Base-by-base conservation (phyloP, 148 eudicot genomes). In the Chenopodium suecicum region DNA sequence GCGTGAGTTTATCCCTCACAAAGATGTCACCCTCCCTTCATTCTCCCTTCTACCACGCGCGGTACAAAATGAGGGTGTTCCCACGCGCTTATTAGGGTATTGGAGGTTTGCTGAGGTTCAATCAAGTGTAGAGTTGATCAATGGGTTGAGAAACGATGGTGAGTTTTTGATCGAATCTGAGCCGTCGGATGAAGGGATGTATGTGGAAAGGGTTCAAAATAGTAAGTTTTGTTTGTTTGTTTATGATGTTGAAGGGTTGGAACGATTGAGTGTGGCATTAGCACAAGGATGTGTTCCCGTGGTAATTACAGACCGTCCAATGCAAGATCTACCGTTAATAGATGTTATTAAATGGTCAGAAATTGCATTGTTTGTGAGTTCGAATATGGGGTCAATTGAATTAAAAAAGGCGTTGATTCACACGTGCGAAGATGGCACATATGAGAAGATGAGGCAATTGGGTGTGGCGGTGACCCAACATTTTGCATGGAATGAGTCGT, bases 321-420 rank as follows among this genome's bases (percentile, higher is more conserved):
- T 93, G 29, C 92, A 95, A 78, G 98, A 95, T 66, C 47, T 95
- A 78, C 98, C 98, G 54, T 79, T 95, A 84, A 92, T 91, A 92
- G 98, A 92, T 75, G 91, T 95, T 65, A 79, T 95, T 81, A 76
- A 83, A 76, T 95, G 98, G 98, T 83, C 89, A 7, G 92, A 95
- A 11, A 75, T 95, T 2, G 98, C 90, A 9, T 19, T 93, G 79
- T 86, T 95, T 79, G 93, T 91, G 44, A 90, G 86, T 80, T 29
- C 87, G 0, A 48, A 80, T 19, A 82, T 87, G 31, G 89, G 88
- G 12, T 80, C 23, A 5, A 76, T 56, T 29, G 79, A 86, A 50
- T 0, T 92, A 69, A 92, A 90, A 82, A 10, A 64, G 29, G 73
- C 85, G 48, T 20, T 95, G 86, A 69, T 44, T 1, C 81, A 81